phyloP scores from a whole-genome alignment of 1,139 yeast species.

The Eremothecium sinecaudum region DNA sequence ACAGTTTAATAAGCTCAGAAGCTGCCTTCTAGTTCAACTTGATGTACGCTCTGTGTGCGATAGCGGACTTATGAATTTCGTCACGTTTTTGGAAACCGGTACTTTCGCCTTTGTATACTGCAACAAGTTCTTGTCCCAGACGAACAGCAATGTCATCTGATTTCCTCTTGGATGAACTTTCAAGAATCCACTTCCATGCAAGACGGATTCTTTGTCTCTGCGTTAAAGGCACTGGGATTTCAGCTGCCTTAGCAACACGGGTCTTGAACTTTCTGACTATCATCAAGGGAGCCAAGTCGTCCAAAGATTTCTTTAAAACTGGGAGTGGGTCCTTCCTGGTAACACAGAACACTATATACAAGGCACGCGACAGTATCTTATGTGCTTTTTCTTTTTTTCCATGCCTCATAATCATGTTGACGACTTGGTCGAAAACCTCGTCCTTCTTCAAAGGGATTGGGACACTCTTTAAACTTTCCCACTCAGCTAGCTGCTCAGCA shows the following conservation, averaged over 20 bases:
- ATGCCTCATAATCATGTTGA: constrained; percentile 83
- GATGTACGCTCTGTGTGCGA: constrained; percentile 69
- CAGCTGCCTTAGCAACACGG: constrained; percentile 73
- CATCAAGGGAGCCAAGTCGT: constrained; percentile 77
- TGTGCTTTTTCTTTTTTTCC: constrained; percentile 84
- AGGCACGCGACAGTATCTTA: constrained; percentile 62
- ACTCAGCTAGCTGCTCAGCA: constrained; percentile 49
- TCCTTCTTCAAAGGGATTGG: constrained; percentile 59
- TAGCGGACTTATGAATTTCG: constrained; percentile 76
- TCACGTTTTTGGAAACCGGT: constrained; percentile 78
- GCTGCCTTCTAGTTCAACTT: constrained; percentile 39
- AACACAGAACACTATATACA: constrained; percentile 50
- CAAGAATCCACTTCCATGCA: constrained; percentile 86
- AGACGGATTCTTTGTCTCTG: constrained; percentile 75
- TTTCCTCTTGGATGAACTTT: constrained; percentile 70
- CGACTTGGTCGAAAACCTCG: constrained; percentile 64
- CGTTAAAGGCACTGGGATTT: constrained; percentile 75
- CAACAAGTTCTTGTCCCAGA: constrained; percentile 77
- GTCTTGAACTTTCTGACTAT: constrained; percentile 70
- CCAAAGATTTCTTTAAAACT: constrained; percentile 64
- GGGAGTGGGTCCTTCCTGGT: constrained; percentile 56
- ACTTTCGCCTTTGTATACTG: constrained; percentile 70
- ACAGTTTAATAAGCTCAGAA: no score
- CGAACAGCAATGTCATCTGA: constrained; percentile 79
- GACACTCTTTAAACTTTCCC: constrained; percentile 40